These are phyloP conservation scores for Cantharellus anzutake DNA, from an alignment of 768 basidiomycete genomes.

Conservation along the genomic window DNA sequence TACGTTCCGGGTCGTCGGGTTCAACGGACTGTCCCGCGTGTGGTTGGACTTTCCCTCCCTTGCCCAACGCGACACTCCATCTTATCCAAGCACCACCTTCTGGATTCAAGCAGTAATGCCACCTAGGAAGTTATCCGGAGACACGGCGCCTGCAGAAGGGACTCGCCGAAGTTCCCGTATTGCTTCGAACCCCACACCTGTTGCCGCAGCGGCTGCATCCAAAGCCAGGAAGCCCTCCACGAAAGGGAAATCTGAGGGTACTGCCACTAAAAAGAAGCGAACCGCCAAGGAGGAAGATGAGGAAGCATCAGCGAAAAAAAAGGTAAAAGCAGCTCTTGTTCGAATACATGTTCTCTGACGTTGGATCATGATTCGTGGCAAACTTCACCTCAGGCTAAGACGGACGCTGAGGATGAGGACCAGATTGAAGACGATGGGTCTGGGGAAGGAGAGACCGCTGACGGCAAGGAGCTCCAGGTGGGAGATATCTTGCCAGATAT, in stretches of 20 bases:
- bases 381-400: background rate
- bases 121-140: background rate
- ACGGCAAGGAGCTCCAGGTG: conserved; percentile 29
- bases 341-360: background rate
- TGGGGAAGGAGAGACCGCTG: background rate
- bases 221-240: background rate
- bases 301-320: conserved; percentile 9
- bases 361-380: background rate
- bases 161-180: background rate
- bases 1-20: too few relatives aligned
- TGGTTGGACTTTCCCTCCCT: background rate
- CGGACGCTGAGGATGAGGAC: background rate
- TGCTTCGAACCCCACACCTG: conserved; percentile 1
- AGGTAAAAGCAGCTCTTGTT: conserved; percentile 7
- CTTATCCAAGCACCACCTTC: background rate
- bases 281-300: conserved; percentile 6
- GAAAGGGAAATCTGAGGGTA: conserved; percentile 5
- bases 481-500: conserved; percentile 61
- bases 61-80: background rate
- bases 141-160: background rate
- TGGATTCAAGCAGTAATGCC: background rate
- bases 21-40: too few relatives aligned
- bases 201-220: background rate
- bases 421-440: conserved; percentile 9
- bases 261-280: conserved; percentile 6